Conservation (phyloP, 805 yeast species). For the Sungouiella blattae region DNA sequence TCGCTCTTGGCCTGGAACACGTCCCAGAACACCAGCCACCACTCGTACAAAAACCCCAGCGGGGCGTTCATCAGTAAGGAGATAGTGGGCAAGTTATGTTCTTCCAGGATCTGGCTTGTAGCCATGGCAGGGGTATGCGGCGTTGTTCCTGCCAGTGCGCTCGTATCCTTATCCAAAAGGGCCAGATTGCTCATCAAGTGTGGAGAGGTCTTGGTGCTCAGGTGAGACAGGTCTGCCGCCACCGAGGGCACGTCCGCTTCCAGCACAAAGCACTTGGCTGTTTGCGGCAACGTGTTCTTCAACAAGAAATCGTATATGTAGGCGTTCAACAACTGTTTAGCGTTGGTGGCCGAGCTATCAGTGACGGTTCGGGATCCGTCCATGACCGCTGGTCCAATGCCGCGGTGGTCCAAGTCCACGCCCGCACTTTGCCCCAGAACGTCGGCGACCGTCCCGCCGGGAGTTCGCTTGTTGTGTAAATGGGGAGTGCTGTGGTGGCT, state of each 20-base stretch:
- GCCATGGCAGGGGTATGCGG: conserved; percentile 25
- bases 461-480: conserved; percentile 29
- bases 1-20: conserved; percentile 73
- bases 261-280: conserved; percentile 69
- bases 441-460: no score
- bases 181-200: conserved; percentile 10
- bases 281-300: conserved; percentile 65
- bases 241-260: conserved; percentile 67
- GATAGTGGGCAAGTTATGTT: conserved; percentile 46
- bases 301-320: conserved; percentile 82
- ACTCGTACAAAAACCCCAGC: conserved; percentile 81
- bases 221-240: conserved; percentile 6
- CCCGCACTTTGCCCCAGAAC: no score
- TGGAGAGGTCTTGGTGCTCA: conserved; percentile 19
- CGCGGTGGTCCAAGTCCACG: conserved; percentile 11
- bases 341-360: conserved; percentile 47
- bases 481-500: conserved; percentile 38
- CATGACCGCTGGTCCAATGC: conserved; percentile 23
- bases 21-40: conserved; percentile 98
- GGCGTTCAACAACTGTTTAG: conserved; percentile 67
- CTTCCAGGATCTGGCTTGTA: conserved; percentile 27
- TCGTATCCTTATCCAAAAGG: conserved; percentile 3
- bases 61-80: conserved; percentile 73
- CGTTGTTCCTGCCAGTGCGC: conserved; percentile 13
- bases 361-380: conserved; percentile 24